These are phyloP conservation scores for Pulveroboletus sp. DNA, from an alignment of 768 basidiomycete genomes.

Conservation along the genomic window DNA sequence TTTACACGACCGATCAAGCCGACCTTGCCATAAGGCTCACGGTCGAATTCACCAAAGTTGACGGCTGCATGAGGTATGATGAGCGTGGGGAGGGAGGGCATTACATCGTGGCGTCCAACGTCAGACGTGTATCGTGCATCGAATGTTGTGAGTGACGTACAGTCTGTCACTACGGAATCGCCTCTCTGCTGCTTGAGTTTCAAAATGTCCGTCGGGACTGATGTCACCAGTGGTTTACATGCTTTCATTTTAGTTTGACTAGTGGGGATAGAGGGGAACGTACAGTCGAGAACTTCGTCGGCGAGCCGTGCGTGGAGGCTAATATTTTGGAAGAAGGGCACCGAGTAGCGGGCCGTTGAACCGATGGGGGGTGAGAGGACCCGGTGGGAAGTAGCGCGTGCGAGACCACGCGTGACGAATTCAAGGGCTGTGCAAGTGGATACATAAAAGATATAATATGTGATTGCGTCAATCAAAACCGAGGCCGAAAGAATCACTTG, in stretches of 20 bases:
- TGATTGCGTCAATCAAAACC: too few species aligned
- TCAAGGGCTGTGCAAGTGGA: conserved; percentile 54
- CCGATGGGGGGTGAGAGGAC: conserved; percentile 63
- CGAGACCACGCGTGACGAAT: conserved; percentile 71
- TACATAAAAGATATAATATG: too few species aligned
- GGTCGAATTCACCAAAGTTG: conserved; percentile 74
- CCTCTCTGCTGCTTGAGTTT: conserved; percentile 60
- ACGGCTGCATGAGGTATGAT: conserved; percentile 57
- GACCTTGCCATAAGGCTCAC: conserved; percentile 66
- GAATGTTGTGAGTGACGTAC: conserved; percentile 40
- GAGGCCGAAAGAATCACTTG: conserved; percentile 14
- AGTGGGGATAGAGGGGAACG: conserved; percentile 26
- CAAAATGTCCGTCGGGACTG: conserved; percentile 66
- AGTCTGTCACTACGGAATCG: conserved; percentile 52
- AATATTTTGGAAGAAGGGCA: conserved; percentile 87
- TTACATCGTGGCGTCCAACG: too few species aligned
- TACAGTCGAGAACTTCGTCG: conserved; percentile 45
- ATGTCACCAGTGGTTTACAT: too few species aligned
- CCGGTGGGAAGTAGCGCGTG: conserved; percentile 77
- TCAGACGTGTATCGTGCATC: too few species aligned
- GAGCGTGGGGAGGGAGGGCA: background rate
- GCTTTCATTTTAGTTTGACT: too few species aligned
- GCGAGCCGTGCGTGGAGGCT: conserved; percentile 50
- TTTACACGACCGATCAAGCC: conserved; percentile 76
- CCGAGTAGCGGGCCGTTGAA: conserved; percentile 69